phyloP scores from a whole-genome alignment of 257 asterid genomes.

The Nicotiana attenuata region DNA sequence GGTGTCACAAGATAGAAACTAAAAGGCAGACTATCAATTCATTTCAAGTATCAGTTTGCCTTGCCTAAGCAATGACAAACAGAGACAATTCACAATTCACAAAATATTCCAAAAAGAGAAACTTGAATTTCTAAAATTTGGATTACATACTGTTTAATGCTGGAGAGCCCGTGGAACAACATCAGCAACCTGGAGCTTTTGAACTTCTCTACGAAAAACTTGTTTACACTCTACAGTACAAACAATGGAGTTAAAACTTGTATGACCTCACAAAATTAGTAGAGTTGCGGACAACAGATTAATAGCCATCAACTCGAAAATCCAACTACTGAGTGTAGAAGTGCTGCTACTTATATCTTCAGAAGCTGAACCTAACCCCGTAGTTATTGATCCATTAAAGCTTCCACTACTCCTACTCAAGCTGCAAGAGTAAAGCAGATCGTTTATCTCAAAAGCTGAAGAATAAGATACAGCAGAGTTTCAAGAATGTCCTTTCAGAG shows the following conservation, averaged over 20 bases:
- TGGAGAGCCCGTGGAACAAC: too few relatives aligned
- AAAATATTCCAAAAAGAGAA: background rate
- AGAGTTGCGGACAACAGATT: conserved; percentile 18
- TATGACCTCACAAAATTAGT: conserved; percentile 18
- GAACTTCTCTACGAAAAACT: background rate
- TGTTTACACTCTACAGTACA: background rate
- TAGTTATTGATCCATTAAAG: conserved; percentile 30
- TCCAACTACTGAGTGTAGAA: conserved; percentile 7
- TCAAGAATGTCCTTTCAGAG: background rate
- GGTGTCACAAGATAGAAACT: too few relatives aligned
- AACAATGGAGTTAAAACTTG: background rate
- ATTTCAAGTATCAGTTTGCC: too few relatives aligned
- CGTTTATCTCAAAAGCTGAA: background rate
- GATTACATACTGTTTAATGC: background rate
- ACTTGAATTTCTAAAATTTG: background rate
- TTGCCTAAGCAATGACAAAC: background rate
- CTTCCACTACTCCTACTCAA: conserved; percentile 24
- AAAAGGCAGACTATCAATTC: background rate
- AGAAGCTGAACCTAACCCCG: conserved; percentile 18
- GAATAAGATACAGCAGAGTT: background rate
- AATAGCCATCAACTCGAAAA: conserved; percentile 11
- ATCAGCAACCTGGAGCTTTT: background rate
- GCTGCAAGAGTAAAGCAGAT: conserved; percentile 11
- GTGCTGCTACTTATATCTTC: conserved; percentile 33
- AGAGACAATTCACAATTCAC: background rate